These are phyloP conservation scores for Didymella pinodella DNA, from an alignment of 2,329 filamentous ascomycete genomes.

Conservation along the genomic window DNA sequence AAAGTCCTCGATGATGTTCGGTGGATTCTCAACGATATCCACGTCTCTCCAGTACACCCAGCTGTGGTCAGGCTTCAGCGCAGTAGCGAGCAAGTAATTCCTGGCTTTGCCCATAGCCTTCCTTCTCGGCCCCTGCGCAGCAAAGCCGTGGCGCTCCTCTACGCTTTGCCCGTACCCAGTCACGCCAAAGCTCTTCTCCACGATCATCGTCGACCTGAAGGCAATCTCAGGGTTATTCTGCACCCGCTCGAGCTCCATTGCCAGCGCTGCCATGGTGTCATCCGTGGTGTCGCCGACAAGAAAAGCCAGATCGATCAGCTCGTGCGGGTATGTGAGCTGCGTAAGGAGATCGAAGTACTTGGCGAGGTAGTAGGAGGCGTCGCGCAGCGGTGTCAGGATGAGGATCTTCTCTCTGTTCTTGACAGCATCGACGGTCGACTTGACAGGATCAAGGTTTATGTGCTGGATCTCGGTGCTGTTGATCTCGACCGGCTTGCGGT, in stretches of 20 bases:
- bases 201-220: constrained; percentile 83
- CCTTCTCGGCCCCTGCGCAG: constrained; percentile 85
- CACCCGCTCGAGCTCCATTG: constrained; percentile 84
- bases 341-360: constrained; percentile 94
- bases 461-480: constrained; percentile 81
- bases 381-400: constrained; percentile 90
- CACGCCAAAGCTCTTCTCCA: constrained; percentile 90
- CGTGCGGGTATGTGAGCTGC: constrained; percentile 90
- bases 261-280: constrained; percentile 87
- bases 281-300: constrained; percentile 91
- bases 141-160: constrained; percentile 82
- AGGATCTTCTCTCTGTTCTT: constrained; percentile 86
- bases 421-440: constrained; percentile 79
- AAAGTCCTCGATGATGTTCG: constrained; percentile 90
- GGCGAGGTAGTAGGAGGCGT: constrained; percentile 80
- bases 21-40: constrained; percentile 90
- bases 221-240: constrained; percentile 81
- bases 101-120: constrained; percentile 89
- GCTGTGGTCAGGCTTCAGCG: constrained; percentile 90
- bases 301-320: constrained; percentile 94
- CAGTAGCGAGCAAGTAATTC: constrained; percentile 86
- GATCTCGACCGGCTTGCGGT: constrained; percentile 85
- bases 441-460: constrained; percentile 84
- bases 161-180: constrained; percentile 75
- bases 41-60: constrained; percentile 99